Evolutionary conservation across 2,329 filamentous ascomycete genomes (phyloP), one percentile per base, ranked within the genome.

Genomic region (Cyphellophora europaea): DNA sequence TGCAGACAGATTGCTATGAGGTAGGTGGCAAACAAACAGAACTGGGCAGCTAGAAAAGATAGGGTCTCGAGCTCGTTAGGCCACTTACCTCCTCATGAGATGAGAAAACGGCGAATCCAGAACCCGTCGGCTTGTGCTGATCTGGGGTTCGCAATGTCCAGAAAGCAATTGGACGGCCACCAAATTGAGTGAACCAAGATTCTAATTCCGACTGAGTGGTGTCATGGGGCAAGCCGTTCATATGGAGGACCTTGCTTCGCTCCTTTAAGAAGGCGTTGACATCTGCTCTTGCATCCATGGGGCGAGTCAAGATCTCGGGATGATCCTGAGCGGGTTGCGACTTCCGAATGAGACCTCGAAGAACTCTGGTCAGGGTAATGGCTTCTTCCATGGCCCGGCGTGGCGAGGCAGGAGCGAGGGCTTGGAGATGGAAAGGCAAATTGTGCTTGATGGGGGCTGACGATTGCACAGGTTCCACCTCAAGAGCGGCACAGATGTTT

Each of bases 151-250:
- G 83, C 33, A 98, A 73, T 12, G 91, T 98, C 91, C 91, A 98
- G 66, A 98, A 98, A 13, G 91, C 91, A 64, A 98, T 98, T 18
- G 91, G 91, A 28, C 91, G 83, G 32, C 91, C 91, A 45, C 91
- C 91, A 56, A 94, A 98, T 62, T 98, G 91, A 18, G 91, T 98
- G 58, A 96, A 98, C 91, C 91, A 98, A 65, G 88, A 95, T 67
- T 98, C 91, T 15, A 98, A 74, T 66, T 98, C 91, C 3, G 89
- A 96, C 65, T 98, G 91, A 2, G 91, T 98, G 21, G 91, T 98
- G 53, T 98, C 91, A 58, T 98, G 91, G 29, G 91, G 91, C 34
- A 98, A 72, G 32, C 91, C 91, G 53, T 88, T 94, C 79, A 98
- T 89, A 62, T 98, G 91, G 37, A 98, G 75, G 25, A 98, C 89